phyloP scores from a whole-genome alignment of 306 rosid genomes.

The Corylus americana region DNA sequence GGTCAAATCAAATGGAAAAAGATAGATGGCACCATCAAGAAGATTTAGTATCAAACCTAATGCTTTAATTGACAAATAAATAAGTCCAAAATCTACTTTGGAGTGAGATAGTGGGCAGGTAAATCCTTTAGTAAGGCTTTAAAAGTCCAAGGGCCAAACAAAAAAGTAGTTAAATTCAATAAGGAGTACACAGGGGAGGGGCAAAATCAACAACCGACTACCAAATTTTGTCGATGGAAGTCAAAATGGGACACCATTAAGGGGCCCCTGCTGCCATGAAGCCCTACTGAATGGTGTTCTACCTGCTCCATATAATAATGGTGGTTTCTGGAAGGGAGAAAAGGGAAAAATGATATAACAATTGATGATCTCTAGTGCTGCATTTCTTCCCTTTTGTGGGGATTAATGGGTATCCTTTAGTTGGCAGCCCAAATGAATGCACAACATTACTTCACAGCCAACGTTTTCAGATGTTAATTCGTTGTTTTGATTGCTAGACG shows the following conservation, averaged over 20 bases:
- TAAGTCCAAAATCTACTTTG: slow-evolving; percentile 3
- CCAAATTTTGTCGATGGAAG: not conserved
- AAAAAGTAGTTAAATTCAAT: slow-evolving; percentile 38
- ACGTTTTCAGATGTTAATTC: too few relatives aligned
- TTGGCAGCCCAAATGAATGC: too few relatives aligned
- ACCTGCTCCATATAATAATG: too few relatives aligned
- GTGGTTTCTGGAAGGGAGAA: too few relatives aligned
- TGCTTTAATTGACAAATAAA: not conserved
- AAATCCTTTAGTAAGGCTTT: slow-evolving; percentile 5
- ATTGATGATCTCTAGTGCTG: too few relatives aligned
- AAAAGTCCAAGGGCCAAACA: slow-evolving; percentile 28
- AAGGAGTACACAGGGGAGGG: slow-evolving; percentile 8
- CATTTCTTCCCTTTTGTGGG: too few relatives aligned
- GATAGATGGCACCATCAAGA: not conserved
- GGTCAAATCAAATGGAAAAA: not conserved
- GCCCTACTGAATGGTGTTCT: not conserved
- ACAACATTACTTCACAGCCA: too few relatives aligned
- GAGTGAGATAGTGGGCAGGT: slow-evolving; percentile 22
- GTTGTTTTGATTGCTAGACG: too few relatives aligned
- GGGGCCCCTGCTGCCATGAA: not conserved
- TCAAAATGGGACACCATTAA: not conserved
- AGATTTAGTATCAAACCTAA: not conserved
- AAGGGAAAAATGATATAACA: too few relatives aligned
- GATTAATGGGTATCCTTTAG: too few relatives aligned
- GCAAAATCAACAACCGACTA: slow-evolving; percentile 26